Evolutionary conservation across 2,329 filamentous ascomycete species (phyloP).

Genomic region (Huntiella bhutanensis): DNA sequence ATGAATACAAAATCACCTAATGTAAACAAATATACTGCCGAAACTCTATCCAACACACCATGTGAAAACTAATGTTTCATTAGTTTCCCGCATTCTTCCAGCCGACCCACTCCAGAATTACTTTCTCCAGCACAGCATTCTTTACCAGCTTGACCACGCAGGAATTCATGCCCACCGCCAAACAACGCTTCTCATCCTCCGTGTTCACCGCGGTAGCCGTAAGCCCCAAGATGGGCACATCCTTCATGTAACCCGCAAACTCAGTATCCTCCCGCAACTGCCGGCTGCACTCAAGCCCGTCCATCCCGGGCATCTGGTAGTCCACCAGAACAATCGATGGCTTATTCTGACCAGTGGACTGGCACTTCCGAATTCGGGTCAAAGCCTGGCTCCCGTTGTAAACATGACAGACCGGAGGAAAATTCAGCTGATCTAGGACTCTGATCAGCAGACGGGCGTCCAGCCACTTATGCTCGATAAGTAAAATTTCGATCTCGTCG

Average conservation of each 20-base stretch:
- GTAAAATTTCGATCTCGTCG: constrained; percentile 44
- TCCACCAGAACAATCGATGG: constrained; percentile 67
- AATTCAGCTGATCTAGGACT: constrained; percentile 13
- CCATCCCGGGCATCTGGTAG: constrained; percentile 57
- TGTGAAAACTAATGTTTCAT: too few species aligned
- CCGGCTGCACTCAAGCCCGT: constrained; percentile 61
- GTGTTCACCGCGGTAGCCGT: constrained; percentile 55
- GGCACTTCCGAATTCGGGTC: constrained; percentile 47
- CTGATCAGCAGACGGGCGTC: constrained; percentile 13
- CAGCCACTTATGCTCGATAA: constrained; percentile 54
- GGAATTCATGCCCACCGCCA: constrained; percentile 57
- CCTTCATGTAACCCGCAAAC: constrained; percentile 25
- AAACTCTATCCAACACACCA: too few species aligned
- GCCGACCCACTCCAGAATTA: not conserved
- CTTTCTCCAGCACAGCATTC: constrained; percentile 15
- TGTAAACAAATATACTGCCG: too few species aligned
- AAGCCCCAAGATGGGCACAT: constrained; percentile 64
- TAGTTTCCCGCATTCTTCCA: too few species aligned
- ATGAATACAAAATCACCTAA: too few species aligned
- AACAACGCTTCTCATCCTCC: constrained; percentile 57
- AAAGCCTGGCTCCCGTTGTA: constrained; percentile 68
- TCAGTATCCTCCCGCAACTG: constrained; percentile 18
- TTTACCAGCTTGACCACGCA: constrained; percentile 58
- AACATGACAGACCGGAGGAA: not conserved
- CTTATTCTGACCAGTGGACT: constrained; percentile 29